Base-by-base conservation (phyloP, 2,329 filamentous ascomycete species). In the Gyromitra esculenta region DNA sequence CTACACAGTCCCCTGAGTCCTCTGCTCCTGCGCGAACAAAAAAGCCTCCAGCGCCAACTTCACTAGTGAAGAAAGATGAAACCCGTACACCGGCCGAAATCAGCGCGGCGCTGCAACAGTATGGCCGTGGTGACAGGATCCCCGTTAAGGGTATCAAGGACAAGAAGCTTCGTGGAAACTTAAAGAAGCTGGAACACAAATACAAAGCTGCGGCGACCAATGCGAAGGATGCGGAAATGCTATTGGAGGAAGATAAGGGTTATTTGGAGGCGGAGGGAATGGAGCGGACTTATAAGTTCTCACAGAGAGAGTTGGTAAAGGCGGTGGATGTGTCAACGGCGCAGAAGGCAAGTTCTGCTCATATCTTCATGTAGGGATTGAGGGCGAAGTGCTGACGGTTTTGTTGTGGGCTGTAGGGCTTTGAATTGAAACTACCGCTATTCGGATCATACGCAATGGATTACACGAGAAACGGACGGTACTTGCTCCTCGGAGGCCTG, bases 211-310 rank as follows among this genome's bases (percentile, higher is more conserved):
- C 95, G 0, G 86, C 92, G 0, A 84, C 96, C 45, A 91, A 92
- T 83, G 94, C 96, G 15, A 97, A 97, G 84, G 95, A 97, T 86
- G 93, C 95, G 25, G 96, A 99, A 84, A 96, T 99, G 73, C 85
- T 99, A 81, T 88, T 97, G 70, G 95, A 98, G 84, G 93, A 97
- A 83, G 89, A 91, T 5, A 86, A 88, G 9, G 96, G 96, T 5
- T 96, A 97, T 81, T 86, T 99, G 72, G 93, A 98, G 84, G 88
- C 95, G 0, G 96, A 99, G 83, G 88, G 94, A 94, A 82, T 99
- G 77, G 96, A 99, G 84, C 87, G 90, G 82, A 99, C 96, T 21
- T 98, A 96, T 85, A 94, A 93, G 84, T 92, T 97, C 63, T 90
- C 92, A 77, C 96, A 99, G 84, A 89, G 93, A 80, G 94, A 97